phyloP scores from a whole-genome alignment of 1,284 basidiomycete genomes.

The Ustilago trichophora region DNA sequence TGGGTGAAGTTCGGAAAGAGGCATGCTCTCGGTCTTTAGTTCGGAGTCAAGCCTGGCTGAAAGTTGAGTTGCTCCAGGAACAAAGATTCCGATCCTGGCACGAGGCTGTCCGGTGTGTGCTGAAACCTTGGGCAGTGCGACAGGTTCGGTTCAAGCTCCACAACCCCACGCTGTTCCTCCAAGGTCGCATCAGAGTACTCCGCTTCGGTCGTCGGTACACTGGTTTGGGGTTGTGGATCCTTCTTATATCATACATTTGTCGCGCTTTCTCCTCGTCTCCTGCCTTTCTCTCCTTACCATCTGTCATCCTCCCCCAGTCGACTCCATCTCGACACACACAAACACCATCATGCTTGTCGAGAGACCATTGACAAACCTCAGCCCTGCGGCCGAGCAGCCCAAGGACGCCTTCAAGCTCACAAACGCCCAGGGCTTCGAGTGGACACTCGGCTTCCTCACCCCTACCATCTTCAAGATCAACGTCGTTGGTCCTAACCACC shows the following conservation, averaged over 20 bases:
- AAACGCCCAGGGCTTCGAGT: conserved; percentile 63
- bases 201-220: neutral
- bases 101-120: too few relatives aligned
- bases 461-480: conserved; percentile 64
- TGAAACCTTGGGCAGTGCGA: too few relatives aligned
- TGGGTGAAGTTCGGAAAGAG: too few relatives aligned
- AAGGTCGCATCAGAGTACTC: too few relatives aligned
- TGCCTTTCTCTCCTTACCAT: neutral
- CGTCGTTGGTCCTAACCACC: conserved; percentile 66
- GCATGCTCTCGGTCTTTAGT: too few relatives aligned
- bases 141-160: too few relatives aligned
- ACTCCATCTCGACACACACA: conserved; percentile 1
- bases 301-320: neutral
- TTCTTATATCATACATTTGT: neutral
- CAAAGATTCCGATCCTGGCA: too few relatives aligned
- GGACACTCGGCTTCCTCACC: conserved; percentile 64
- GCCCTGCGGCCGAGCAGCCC: conserved; percentile 21
- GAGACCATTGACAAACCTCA: conserved; percentile 33
- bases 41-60: too few relatives aligned
- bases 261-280: too few relatives aligned
- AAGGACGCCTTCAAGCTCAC: conserved; percentile 36
- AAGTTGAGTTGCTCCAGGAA: too few relatives aligned
- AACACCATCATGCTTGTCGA: conserved; percentile 36
- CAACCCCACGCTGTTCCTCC: too few relatives aligned
- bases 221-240: neutral